Evolutionary conservation across 345 rosid genomes (phyloP).

Genomic region (Leavenworthia alabamica): DNA sequence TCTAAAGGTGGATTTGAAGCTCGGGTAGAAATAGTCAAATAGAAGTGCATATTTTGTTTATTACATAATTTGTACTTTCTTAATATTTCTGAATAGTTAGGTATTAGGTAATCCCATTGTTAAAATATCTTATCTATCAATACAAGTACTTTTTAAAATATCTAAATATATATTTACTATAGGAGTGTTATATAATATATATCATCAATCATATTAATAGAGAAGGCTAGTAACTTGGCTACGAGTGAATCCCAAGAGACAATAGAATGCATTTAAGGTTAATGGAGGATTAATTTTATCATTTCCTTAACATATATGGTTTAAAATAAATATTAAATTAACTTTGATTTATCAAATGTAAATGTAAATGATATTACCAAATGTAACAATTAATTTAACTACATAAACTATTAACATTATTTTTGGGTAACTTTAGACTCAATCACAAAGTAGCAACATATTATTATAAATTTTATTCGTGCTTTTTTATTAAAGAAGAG

Average conservation of each 20-base stretch:
- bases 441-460: background rate
- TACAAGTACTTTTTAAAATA: no score
- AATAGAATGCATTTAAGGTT: background rate
- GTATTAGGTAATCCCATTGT: background rate
- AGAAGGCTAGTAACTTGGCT: background rate
- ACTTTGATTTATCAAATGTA: constrained; percentile 3
- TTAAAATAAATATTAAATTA: background rate
- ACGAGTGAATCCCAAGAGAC: constrained; percentile 12
- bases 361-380: no score
- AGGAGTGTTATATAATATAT: background rate
- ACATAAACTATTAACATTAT: no score
- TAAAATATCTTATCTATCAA: no score
- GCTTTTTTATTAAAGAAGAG: background rate
- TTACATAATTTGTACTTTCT: background rate
- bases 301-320: background rate
- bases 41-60: background rate
- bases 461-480: background rate
- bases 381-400: no score
- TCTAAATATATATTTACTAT: no score
- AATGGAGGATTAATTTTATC: background rate
- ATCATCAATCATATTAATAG: background rate
- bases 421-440: background rate
- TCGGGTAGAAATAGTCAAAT: background rate
- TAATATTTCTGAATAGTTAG: background rate
- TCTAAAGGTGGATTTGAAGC: background rate